Conservation (phyloP, 805 yeast genomes). For the Starmerella bacillaris region DNA sequence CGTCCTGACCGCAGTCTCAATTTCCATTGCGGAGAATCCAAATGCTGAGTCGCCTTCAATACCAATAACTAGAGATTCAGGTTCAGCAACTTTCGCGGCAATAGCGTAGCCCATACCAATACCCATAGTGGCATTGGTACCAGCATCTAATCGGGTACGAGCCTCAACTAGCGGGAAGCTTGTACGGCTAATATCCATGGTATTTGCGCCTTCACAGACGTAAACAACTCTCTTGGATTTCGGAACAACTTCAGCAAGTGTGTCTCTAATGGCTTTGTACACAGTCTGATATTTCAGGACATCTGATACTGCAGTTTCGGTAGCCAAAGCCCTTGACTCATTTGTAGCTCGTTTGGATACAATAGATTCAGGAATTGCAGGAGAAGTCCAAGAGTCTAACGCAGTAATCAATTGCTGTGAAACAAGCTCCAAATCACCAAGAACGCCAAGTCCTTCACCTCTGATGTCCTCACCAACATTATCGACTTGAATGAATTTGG, state of each 20-base stretch:
- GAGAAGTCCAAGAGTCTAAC: slow-evolving; percentile 24
- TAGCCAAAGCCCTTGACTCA: slow-evolving; percentile 20
- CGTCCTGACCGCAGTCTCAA: slow-evolving; percentile 49
- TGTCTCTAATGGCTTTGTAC: slow-evolving; percentile 31
- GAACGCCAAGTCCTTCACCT: slow-evolving; percentile 31
- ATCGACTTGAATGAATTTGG: slow-evolving; percentile 41
- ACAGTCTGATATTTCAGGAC: slow-evolving; percentile 35
- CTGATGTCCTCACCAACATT: slow-evolving; percentile 37
- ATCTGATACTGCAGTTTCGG: slow-evolving; percentile 21
- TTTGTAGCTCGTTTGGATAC: slow-evolving; percentile 18
- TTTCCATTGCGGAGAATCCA: slow-evolving; percentile 54
- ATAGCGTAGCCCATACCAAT: slow-evolving; percentile 54
- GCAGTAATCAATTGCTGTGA: slow-evolving; percentile 23
- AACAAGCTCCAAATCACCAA: slow-evolving; percentile 36
- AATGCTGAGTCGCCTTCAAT: slow-evolving; percentile 66
- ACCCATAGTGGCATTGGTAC: slow-evolving; percentile 67
- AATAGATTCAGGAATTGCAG: slow-evolving; percentile 20
- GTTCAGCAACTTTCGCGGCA: slow-evolving; percentile 35
- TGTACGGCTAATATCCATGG: slow-evolving; percentile 53
- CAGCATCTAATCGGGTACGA: slow-evolving; percentile 45
- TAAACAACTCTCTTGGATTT: slow-evolving; percentile 24
- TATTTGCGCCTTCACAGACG: slow-evolving; percentile 58
- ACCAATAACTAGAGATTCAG: slow-evolving; percentile 32
- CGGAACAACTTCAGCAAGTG: slow-evolving; percentile 17
- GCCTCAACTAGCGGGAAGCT: slow-evolving; percentile 39